These are phyloP conservation scores for Pyrenophora seminiperda DNA, from an alignment of 2,329 filamentous ascomycete genomes.

Conservation along the genomic window DNA sequence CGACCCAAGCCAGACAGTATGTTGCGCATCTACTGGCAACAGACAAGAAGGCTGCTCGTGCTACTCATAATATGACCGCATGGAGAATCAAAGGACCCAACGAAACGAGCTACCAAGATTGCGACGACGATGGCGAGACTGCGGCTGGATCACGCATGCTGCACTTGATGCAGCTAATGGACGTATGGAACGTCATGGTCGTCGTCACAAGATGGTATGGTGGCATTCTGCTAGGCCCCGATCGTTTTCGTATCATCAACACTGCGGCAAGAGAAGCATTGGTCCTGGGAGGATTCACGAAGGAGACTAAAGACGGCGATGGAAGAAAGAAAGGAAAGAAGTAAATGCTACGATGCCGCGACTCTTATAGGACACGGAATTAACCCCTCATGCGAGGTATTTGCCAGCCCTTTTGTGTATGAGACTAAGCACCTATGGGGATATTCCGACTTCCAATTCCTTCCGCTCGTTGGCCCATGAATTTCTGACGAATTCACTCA, in stretches of 20 bases:
- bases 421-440: too few species aligned
- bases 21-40: slow-evolving; percentile 77
- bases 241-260: slow-evolving; percentile 90
- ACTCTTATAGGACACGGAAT: not conserved
- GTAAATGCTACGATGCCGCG: not conserved
- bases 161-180: slow-evolving; percentile 93
- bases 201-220: slow-evolving; percentile 97
- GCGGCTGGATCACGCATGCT: slow-evolving; percentile 85
- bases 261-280: slow-evolving; percentile 81
- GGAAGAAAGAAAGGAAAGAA: slow-evolving; percentile 44
- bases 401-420: too few species aligned
- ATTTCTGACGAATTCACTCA: too few species aligned
- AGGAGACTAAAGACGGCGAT: slow-evolving; percentile 53
- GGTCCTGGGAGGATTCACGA: slow-evolving; percentile 73
- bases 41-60: slow-evolving; percentile 82
- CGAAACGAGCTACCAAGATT: slow-evolving; percentile 76
- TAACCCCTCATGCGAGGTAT: not conserved
- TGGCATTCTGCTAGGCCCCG: slow-evolving; percentile 84
- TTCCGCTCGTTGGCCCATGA: too few species aligned
- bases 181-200: slow-evolving; percentile 89
- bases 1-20: slow-evolving; percentile 71
- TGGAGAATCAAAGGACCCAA: slow-evolving; percentile 76
- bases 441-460: too few species aligned
- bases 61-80: slow-evolving; percentile 94
- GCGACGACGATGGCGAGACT: slow-evolving; percentile 93